Evolutionary conservation across 2,329 filamentous ascomycete genomes (phyloP), one percentile per base, ranked within the genome.

Genomic region (Epichloe scottii): DNA sequence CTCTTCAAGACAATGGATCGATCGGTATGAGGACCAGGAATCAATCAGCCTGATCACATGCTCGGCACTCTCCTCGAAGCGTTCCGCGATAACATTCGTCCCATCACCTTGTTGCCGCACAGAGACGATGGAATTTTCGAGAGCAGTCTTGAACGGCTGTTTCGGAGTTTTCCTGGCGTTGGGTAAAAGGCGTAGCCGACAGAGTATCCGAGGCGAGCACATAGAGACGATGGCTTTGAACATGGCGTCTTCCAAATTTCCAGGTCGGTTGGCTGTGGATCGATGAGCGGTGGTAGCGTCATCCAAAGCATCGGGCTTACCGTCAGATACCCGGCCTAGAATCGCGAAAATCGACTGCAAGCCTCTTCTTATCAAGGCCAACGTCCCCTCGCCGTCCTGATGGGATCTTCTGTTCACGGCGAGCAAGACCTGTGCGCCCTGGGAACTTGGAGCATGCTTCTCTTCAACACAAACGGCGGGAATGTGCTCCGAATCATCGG

Each of bases 391-490:
- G 43, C 43, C 44, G 23, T 51, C 49, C 3, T 2, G 26, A 14
- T 3, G 34, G 14, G 12, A 51, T 2, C 23, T 38, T 49, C 61
- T 64, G 26, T 69, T 68, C 19, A 68, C 53, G 5, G 65, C 64
- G 6, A 68, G 39, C 1, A 68, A 41, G 14, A 65, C 57, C 6
- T 61, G 60, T 15, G 68, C 44, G 14, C 26, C 43, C 12, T 33
- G 23, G 3, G 53, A 38, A 19, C 49, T 8, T 0, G 26, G 26
- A 8, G 26, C 26, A 4, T 44, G 34, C 10, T 50, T 49, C 50
- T 69, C 61, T 14, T 61, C 55, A 17, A 69, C 37, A 26, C 63
- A 67, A 15, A 68, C 54, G 7, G 66, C 66, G 15, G 66, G 64
- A 14, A 68, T 66, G 42, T 63, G 54, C n/a, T 65, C 54, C 5